Base-by-base conservation (phyloP, 1,284 basidiomycete species). In the Cerrena zonata region DNA sequence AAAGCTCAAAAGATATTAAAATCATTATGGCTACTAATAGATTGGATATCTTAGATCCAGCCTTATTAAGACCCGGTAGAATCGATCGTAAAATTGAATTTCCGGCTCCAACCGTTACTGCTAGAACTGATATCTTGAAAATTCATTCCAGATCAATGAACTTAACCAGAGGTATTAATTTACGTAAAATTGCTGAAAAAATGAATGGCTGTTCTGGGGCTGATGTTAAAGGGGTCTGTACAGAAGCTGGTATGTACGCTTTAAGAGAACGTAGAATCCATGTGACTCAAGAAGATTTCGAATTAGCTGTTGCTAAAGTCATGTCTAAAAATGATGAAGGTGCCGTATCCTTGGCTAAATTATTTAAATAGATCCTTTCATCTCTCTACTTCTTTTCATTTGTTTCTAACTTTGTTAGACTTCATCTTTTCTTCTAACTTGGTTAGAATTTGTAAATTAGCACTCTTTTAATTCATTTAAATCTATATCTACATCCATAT, bases 21-120 rank as follows among this genome's bases (percentile, higher is more conserved):
- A 89, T 98, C 62, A 96, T 97, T 73, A 97, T 97, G 94, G 94
- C 94, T 30, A 97, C 94, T 50, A 98, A 98, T 73, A 89, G 94
- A 64, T 97, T 97, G 74, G 91, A 99, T 72, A 98, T 98, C 58
- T 82, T 99, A 58, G 95, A 98, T 68, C 87, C 92, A 48, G 95
- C 95, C 0, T 77, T 99, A 22, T 78, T 99, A 26, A 86, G 95
- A 59, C 94, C 95, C 3, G 95, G 95, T 34, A 92, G 95, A 65
- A 97, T 99, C 62, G 95, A 99, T 74, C 83, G 95, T 50, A 98
- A 98, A 76, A 99, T 99, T 61, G 95, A 99, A 70, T 98, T 99
- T 75, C 96, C 96, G 22, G 95, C 95, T 46, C 95, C 96, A 50
- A 95, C 94, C 7, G 95, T 94, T 1, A 94, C 98, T 69, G 95